A percentile compares a stretch with the other conserved stretches of the same genome.
Evolutionary conservation across 257 asterid genomes (phyloP).

Genomic region (Orobanche coerulescens): DNA sequence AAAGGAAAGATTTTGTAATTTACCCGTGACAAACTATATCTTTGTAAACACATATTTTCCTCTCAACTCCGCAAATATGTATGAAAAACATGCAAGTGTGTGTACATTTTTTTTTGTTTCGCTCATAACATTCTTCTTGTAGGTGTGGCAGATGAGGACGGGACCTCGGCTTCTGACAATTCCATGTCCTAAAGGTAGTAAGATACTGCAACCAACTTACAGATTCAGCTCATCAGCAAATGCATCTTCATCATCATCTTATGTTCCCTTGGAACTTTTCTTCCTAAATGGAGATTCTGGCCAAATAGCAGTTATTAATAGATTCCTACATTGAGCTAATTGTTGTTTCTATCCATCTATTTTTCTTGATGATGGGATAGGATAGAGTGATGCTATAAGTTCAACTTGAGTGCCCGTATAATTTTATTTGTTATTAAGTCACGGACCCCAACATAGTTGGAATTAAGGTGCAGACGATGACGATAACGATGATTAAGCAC

Average conservation of each 20-base stretch:
- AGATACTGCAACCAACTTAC: slow-evolving; percentile 80
- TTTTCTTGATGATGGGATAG: slow-evolving; percentile 25
- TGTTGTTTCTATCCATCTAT: not conserved
- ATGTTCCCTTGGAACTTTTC: slow-evolving; percentile 75
- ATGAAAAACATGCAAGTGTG: no score
- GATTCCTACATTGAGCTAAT: slow-evolving; percentile 40
- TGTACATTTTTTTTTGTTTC: no score
- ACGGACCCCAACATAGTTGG: no score
- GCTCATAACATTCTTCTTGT: slow-evolving; percentile 7
- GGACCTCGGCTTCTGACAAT: slow-evolving; percentile 83
- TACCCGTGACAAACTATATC: no score
- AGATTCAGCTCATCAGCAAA: slow-evolving; percentile 61
- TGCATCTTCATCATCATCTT: slow-evolving; percentile 32
- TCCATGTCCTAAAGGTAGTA: slow-evolving; percentile 87
- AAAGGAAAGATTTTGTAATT: no score
- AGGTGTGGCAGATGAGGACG: slow-evolving; percentile 99
- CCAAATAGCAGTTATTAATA: slow-evolving; percentile 67
- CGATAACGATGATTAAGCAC: no score
- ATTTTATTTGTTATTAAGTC: slow-evolving; percentile 9
- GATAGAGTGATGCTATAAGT: slow-evolving; percentile 3
- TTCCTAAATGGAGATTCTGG: slow-evolving; percentile 94
- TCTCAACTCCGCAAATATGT: no score
- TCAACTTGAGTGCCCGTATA: not conserved
- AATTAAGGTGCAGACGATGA: no score
- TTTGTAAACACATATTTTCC: no score